Conservation (phyloP, 805 yeast genomes). For the Wickerhamiella parazyma region DNA sequence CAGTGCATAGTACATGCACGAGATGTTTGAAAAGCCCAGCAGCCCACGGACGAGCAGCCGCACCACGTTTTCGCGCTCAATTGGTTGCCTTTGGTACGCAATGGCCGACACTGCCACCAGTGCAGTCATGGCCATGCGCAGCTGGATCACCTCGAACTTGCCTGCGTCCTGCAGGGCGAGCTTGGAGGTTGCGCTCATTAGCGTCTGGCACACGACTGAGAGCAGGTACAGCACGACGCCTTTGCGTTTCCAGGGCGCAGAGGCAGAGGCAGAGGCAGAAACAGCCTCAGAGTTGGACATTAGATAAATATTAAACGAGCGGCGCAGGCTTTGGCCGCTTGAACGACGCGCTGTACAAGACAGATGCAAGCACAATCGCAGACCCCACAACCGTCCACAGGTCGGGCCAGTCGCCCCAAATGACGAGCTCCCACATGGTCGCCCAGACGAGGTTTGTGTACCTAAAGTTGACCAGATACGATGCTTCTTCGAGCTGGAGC, state of each 20-base stretch:
- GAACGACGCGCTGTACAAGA: neutral
- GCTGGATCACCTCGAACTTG: slow-evolving; percentile 39
- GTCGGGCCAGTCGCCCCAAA: slow-evolving; percentile 66
- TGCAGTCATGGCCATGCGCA: slow-evolving; percentile 64
- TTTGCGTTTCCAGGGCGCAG: neutral
- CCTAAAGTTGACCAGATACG: slow-evolving; percentile 58
- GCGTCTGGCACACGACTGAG: neutral
- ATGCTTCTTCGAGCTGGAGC: slow-evolving; percentile 66
- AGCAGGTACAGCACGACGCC: neutral
- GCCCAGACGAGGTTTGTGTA: slow-evolving; percentile 74
- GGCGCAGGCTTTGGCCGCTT: neutral
- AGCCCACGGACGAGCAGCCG: slow-evolving; percentile 49
- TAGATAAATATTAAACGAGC: neutral
- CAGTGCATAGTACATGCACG: slow-evolving; percentile 62
- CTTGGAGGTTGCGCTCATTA: slow-evolving; percentile 17
- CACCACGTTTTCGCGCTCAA: slow-evolving; percentile 32
- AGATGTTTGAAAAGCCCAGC: slow-evolving; percentile 69
- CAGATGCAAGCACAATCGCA: slow-evolving; percentile 39
- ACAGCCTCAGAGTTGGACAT: no score
- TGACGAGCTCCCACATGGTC: slow-evolving; percentile 51
- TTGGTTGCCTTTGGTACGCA: neutral
- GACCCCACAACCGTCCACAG: slow-evolving; percentile 58
- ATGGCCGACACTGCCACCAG: slow-evolving; percentile 44
- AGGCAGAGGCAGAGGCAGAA: neutral
- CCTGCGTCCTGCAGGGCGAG: slow-evolving; percentile 11